These are phyloP conservation scores for Nemania sp. DNA, from an alignment of 2,329 filamentous ascomycete species.

Conservation along the genomic window DNA sequence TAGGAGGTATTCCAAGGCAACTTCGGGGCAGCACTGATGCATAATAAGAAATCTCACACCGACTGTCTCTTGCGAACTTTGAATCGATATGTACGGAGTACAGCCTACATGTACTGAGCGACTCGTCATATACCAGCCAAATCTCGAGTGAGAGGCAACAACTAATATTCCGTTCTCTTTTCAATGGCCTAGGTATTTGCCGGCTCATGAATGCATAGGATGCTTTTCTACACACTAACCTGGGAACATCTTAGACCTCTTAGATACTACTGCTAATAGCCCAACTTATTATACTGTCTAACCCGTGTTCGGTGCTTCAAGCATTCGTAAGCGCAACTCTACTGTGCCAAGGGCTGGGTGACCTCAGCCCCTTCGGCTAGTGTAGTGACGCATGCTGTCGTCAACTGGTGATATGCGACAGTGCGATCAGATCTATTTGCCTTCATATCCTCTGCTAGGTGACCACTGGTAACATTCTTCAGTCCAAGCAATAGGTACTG, in stretches of 20 bases:
- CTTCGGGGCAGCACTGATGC: conserved; percentile 7
- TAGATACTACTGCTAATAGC: background rate
- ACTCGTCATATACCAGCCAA: too few relatives aligned
- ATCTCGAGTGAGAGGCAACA: background rate
- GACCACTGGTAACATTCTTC: background rate
- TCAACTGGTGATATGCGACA: conserved; percentile 2
- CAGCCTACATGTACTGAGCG: background rate
- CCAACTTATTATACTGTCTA: background rate
- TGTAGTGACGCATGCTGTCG: background rate
- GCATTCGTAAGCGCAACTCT: background rate
- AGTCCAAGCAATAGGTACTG: background rate
- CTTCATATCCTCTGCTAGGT: background rate
- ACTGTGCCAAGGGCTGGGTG: conserved; percentile 6
- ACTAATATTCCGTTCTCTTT: too few relatives aligned
- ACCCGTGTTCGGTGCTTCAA: background rate
- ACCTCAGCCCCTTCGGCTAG: background rate
- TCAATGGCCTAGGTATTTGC: too few relatives aligned
- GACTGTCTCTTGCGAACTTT: conserved; percentile 1
- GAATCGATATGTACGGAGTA: background rate
- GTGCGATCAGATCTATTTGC: background rate
- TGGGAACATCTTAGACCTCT: background rate
- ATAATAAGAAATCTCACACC: conserved; percentile 14
- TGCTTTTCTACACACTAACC: too few relatives aligned
- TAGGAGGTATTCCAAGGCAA: conserved; percentile 6
- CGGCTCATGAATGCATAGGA: too few relatives aligned